Evolutionary conservation across 2,329 filamentous ascomycete genomes (phyloP).

Genomic region (Microdochium nivale): DNA sequence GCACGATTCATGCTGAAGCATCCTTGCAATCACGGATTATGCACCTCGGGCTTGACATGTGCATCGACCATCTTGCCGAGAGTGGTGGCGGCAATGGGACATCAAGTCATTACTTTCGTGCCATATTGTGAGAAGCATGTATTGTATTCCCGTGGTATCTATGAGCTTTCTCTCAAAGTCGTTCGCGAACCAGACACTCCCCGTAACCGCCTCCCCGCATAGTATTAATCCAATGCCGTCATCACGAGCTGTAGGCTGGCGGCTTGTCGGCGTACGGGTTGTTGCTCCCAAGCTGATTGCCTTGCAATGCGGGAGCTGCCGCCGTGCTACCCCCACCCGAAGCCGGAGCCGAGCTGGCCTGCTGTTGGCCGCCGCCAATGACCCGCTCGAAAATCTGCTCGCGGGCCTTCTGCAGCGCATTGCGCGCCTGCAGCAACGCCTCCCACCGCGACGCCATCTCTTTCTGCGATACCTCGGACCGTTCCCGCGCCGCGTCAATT

Average conservation of each 20-base stretch:
- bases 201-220: too few relatives aligned
- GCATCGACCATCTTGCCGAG: too few relatives aligned
- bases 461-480: slow-evolving; percentile 13
- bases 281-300: not conserved
- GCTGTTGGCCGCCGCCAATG: not conserved
- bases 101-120: too few relatives aligned
- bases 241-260: not conserved
- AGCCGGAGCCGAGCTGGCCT: not conserved
- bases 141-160: too few relatives aligned
- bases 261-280: not conserved
- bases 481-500: slow-evolving; percentile 11
- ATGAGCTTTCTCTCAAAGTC: too few relatives aligned
- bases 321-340: not conserved
- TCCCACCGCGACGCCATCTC: slow-evolving; percentile 21
- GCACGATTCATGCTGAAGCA: too few relatives aligned
- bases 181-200: too few relatives aligned
- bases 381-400: slow-evolving; percentile 29
- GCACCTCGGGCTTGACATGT: too few relatives aligned
- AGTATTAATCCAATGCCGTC: not conserved
- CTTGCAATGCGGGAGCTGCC: not conserved
- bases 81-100: too few relatives aligned
- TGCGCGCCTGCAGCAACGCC: slow-evolving; percentile 22
- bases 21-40: too few relatives aligned
- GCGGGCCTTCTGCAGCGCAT: slow-evolving; percentile 33
- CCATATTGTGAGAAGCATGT: too few relatives aligned